phyloP scores from a whole-genome alignment of 2,329 filamentous ascomycete species.

The Verticillium isaacii region DNA sequence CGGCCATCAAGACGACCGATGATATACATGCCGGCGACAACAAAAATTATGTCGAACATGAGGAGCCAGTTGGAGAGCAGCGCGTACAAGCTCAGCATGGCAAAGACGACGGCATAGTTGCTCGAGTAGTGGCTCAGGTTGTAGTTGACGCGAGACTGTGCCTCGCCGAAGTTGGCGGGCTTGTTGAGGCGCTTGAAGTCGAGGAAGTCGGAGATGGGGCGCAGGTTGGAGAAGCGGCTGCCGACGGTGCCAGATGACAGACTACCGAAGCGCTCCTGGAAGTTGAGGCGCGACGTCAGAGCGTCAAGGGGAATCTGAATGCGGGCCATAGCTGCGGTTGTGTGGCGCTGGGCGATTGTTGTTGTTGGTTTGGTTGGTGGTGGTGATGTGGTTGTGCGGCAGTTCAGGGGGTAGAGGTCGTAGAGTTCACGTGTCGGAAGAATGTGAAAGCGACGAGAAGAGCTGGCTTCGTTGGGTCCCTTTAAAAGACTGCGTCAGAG shows the following conservation, averaged over 20 bases:
- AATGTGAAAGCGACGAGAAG: neutral
- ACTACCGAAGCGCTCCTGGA: conserved; percentile 78
- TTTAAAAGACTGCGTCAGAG: neutral
- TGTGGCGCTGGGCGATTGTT: neutral
- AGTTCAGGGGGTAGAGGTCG: neutral
- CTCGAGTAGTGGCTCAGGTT: conserved; percentile 96
- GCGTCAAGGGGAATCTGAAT: conserved; percentile 91
- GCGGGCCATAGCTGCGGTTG: conserved; percentile 61
- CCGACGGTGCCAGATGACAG: conserved; percentile 74
- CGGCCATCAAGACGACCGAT: conserved; percentile 87
- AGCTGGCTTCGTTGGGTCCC: neutral
- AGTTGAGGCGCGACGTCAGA: conserved; percentile 84
- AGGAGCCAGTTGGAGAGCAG: conserved; percentile 82
- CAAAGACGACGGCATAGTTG: conserved; percentile 93
- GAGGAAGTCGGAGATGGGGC: conserved; percentile 86
- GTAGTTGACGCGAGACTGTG: conserved; percentile 92
- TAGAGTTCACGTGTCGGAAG: neutral
- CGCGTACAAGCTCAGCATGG: conserved; percentile 94
- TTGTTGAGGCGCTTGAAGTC: conserved; percentile 95
- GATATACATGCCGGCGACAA: conserved; percentile 80
- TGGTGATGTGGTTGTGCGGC: neutral
- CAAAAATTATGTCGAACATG: conserved; percentile 88
- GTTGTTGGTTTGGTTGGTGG: neutral
- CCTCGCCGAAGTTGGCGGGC: conserved; percentile 83
- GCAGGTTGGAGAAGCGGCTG: conserved; percentile 86